These are phyloP conservation scores for Tolypocladium tropicale DNA, from an alignment of 2,329 filamentous ascomycete genomes.

Conservation along the genomic window DNA sequence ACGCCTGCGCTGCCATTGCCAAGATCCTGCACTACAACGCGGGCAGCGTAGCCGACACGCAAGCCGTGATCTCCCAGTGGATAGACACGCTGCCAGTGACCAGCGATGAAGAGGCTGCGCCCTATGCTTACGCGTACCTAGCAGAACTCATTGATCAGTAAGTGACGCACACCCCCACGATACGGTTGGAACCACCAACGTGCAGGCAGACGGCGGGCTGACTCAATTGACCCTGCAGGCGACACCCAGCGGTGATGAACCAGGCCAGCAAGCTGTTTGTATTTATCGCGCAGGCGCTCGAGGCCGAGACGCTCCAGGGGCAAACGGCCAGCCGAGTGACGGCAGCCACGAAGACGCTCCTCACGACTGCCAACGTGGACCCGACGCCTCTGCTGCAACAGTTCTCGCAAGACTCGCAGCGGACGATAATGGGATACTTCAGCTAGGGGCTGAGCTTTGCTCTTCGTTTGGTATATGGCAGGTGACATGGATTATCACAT, in stretches of 20 bases:
- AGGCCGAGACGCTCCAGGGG: conserved; percentile 81
- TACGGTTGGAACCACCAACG: neutral
- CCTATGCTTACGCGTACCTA: conserved; percentile 89
- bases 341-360: conserved; percentile 64
- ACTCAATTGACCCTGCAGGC: conserved; percentile 41
- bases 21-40: conserved; percentile 93
- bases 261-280: conserved; percentile 77
- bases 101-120: conserved; percentile 94
- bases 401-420: conserved; percentile 71
- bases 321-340: conserved; percentile 71
- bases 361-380: conserved; percentile 64
- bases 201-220: conserved; percentile 9
- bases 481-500: neutral
- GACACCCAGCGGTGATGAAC: conserved; percentile 69
- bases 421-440: conserved; percentile 71
- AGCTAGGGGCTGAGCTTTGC: conserved; percentile 30
- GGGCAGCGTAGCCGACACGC: conserved; percentile 62
- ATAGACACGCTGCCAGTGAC: conserved; percentile 81
- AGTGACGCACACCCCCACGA: conserved; percentile 28
- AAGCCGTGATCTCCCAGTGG: conserved; percentile 76
- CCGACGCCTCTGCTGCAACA: conserved; percentile 64
- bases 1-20: conserved; percentile 89
- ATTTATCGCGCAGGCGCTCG: conserved; percentile 77
- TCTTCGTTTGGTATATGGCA: neutral
- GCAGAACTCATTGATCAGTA: conserved; percentile 90